Percentiles rank a stretch among this genome's conserved stretches.
Evolutionary conservation across 345 rosid genomes (phyloP).

Genomic region (Eucalyptus marginata): DNA sequence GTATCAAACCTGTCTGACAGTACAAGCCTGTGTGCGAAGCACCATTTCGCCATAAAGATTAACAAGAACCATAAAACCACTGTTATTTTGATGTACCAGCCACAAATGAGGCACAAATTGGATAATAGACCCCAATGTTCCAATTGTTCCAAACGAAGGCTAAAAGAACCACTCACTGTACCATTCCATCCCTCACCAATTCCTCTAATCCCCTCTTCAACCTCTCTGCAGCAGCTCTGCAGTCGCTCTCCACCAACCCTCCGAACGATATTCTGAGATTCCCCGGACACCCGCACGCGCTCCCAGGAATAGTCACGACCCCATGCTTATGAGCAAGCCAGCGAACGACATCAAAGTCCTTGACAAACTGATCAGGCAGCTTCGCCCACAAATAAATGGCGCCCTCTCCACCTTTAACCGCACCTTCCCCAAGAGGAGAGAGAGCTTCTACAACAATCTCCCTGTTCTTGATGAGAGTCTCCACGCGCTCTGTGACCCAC

Average conservation of each 20-base stretch:
- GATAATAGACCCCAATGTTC: background rate
- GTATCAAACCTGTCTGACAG: background rate
- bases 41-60: background rate
- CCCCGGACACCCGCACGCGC: conserved; percentile 62
- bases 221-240: conserved; percentile 59
- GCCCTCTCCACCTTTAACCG: conserved; percentile 90
- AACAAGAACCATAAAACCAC: background rate
- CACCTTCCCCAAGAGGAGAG: conserved; percentile 61
- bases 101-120: background rate
- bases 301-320: conserved; percentile 76
- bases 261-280: conserved; percentile 76
- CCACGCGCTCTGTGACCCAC: conserved; percentile 67
- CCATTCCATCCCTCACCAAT: conserved; percentile 45
- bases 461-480: conserved; percentile 65
- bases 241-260: conserved; percentile 54
- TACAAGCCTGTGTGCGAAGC: background rate
- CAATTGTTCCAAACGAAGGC: background rate
- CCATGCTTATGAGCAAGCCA: conserved; percentile 87
- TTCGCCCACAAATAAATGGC: conserved; percentile 91
- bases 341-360: conserved; percentile 54
- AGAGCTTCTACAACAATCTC: conserved; percentile 71
- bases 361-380: conserved; percentile 38
- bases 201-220: conserved; percentile 70
- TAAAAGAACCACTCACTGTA: background rate
- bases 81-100: background rate